phyloP scores from a whole-genome alignment of 768 basidiomycete species.

The Rhizopogon roseolus region DNA sequence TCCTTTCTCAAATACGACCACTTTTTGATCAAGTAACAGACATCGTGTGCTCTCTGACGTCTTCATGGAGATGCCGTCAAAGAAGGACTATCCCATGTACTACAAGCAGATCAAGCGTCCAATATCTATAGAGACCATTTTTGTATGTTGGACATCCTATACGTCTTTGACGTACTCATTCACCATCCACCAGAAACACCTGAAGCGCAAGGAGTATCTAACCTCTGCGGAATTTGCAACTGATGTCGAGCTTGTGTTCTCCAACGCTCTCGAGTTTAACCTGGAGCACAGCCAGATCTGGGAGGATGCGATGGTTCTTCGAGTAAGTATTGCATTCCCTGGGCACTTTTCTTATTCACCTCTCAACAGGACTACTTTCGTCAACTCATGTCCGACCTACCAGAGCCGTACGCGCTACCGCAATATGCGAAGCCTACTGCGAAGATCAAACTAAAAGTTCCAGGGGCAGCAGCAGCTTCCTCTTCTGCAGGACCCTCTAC shows the following conservation, averaged over 20 bases:
- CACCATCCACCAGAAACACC: conserved; percentile 52
- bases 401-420: conserved; percentile 57
- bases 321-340: conserved; percentile 37
- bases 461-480: conserved; percentile 27
- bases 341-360: conserved; percentile 7
- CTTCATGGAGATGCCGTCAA: conserved; percentile 83
- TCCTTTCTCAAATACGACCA: not conserved
- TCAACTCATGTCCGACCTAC: conserved; percentile 73
- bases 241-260: conserved; percentile 88
- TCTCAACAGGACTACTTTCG: conserved; percentile 62
- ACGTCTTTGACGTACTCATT: not conserved
- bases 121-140: conserved; percentile 72
- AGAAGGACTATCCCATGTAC: conserved; percentile 74
- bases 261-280: conserved; percentile 87
- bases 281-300: conserved; percentile 80
- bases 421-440: conserved; percentile 53
- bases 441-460: conserved; percentile 73
- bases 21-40: conserved; percentile 28
- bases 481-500: conserved; percentile 4
- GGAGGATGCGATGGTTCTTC: conserved; percentile 67
- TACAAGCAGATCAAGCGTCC: conserved; percentile 78
- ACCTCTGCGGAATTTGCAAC: conserved; percentile 67
- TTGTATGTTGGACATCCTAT: conserved; percentile 42
- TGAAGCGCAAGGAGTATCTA: conserved; percentile 76
- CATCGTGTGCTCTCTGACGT: conserved; percentile 64